These are phyloP conservation scores for Brettanomyces sp. DNA, from an alignment of 805 yeast genomes.

Conservation along the genomic window DNA sequence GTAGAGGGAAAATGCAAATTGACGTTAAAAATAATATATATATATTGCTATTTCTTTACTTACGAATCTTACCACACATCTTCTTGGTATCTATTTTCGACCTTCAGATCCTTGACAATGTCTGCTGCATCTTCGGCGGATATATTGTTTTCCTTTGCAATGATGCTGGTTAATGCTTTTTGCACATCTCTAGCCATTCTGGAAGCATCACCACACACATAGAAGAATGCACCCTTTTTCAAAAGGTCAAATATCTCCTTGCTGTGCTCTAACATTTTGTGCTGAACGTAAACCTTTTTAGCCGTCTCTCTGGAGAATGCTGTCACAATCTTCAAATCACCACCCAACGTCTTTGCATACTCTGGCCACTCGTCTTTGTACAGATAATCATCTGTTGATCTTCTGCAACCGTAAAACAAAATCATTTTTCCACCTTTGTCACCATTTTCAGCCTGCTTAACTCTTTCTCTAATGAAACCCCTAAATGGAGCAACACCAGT, in stretches of 20 bases:
- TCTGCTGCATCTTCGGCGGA: slow-evolving; percentile 64
- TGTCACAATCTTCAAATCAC: slow-evolving; percentile 58
- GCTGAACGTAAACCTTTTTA: slow-evolving; percentile 77
- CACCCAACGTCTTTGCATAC: slow-evolving; percentile 52
- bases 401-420: slow-evolving; percentile 84
- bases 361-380: slow-evolving; percentile 87
- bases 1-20: background rate
- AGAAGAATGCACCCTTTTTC: slow-evolving; percentile 69
- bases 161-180: slow-evolving; percentile 50
- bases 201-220: slow-evolving; percentile 96
- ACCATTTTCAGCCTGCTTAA: slow-evolving; percentile 37
- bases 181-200: slow-evolving; percentile 95
- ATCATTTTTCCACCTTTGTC: slow-evolving; percentile 61
- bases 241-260: slow-evolving; percentile 47
- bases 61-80: slow-evolving; percentile 73
- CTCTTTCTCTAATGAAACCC: slow-evolving; percentile 87
- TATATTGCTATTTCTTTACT: no score
- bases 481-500: slow-evolving; percentile 99
- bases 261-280: slow-evolving; percentile 49
- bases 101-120: slow-evolving; percentile 66
- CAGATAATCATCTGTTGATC: slow-evolving; percentile 66
- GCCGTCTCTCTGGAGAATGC: slow-evolving; percentile 79
- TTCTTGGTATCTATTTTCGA: slow-evolving; percentile 87
- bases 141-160: slow-evolving; percentile 55
- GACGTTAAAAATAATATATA: no score